phyloP scores from a whole-genome alignment of 1,284 basidiomycete species.

The Neonothopanus nambi region DNA sequence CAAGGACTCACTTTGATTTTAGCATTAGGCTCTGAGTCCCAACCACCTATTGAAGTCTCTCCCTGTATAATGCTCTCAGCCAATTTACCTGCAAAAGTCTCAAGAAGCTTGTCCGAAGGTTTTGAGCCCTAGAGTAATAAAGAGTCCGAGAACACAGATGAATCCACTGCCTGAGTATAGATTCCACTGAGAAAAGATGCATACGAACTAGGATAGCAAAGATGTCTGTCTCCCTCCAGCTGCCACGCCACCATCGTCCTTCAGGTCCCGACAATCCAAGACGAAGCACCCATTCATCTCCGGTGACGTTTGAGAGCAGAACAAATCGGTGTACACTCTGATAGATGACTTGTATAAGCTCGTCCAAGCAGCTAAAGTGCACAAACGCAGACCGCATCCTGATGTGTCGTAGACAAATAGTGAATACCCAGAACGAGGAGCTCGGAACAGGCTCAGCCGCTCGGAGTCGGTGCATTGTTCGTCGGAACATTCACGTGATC shows the following conservation, averaged over 20 bases:
- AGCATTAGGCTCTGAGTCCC: conserved; percentile 45
- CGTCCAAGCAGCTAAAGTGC: conserved; percentile 60
- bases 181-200: neutral
- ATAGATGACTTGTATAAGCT: conserved; percentile 68
- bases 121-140: conserved; percentile 46
- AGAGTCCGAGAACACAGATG: neutral
- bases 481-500: too few species aligned
- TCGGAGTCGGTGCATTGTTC: too few species aligned
- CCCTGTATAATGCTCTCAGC: conserved; percentile 54
- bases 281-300: conserved; percentile 56
- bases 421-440: too few species aligned
- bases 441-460: too few species aligned
- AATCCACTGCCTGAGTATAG: neutral
- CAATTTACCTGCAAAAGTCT: conserved; percentile 56
- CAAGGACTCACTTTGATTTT: conserved; percentile 49
- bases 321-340: conserved; percentile 65
- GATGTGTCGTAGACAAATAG: too few species aligned
- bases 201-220: conserved; percentile 51
- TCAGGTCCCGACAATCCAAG: conserved; percentile 55
- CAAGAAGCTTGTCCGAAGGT: conserved; percentile 45
- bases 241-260: conserved; percentile 70
- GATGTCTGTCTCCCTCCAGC: conserved; percentile 57
- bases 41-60: conserved; percentile 54
- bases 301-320: conserved; percentile 54
- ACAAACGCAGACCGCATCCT: conserved; percentile 26